Percentiles rank a stretch among this genome's conserved stretches.
Conservation (phyloP, 1,284 basidiomycete genomes). For the Volvariella volvacea region DNA sequence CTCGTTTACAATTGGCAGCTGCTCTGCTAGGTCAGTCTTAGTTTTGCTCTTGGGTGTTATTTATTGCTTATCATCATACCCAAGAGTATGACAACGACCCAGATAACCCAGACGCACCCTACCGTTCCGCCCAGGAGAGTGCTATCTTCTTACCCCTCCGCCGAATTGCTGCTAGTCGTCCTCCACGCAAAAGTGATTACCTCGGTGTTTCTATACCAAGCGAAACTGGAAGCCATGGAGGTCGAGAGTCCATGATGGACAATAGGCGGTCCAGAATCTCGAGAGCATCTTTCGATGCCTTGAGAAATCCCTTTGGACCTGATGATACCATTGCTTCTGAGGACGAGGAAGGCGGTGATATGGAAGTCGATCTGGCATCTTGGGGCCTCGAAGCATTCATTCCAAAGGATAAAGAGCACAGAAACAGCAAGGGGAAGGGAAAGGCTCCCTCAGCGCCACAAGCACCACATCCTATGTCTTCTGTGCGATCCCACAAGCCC, state of each 20-base stretch:
- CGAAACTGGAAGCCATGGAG: slow-evolving; percentile 41
- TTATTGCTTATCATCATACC: slow-evolving; percentile 5
- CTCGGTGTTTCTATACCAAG: slow-evolving; percentile 62
- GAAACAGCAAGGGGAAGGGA: slow-evolving; percentile 35
- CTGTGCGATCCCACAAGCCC: slow-evolving; percentile 26
- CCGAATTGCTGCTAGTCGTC: slow-evolving; percentile 36
- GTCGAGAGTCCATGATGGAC: slow-evolving; percentile 39
- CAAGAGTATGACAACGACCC: slow-evolving; percentile 81
- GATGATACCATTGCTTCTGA: slow-evolving; percentile 55
- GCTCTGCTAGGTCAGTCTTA: slow-evolving; percentile 59
- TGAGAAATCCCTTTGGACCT: slow-evolving; percentile 65
- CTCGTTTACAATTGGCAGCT: slow-evolving; percentile 73
- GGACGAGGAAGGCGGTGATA: slow-evolving; percentile 40
- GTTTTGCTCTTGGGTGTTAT: slow-evolving; percentile 1
- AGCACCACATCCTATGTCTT: slow-evolving; percentile 31
- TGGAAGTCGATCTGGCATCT: slow-evolving; percentile 75
- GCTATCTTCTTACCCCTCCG: slow-evolving; percentile 75
- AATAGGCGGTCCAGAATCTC: slow-evolving; percentile 40
- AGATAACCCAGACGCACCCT: slow-evolving; percentile 49
- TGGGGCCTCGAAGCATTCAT: slow-evolving; percentile 78
- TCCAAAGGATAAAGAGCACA: slow-evolving; percentile 49
- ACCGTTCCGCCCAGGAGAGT: slow-evolving; percentile 69
- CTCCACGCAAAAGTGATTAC: slow-evolving; percentile 54
- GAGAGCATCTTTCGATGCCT: slow-evolving; percentile 48
- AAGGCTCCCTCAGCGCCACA: slow-evolving; percentile 44